Base-by-base conservation (phyloP, 768 basidiomycete genomes). In the Suillus subluteus region DNA sequence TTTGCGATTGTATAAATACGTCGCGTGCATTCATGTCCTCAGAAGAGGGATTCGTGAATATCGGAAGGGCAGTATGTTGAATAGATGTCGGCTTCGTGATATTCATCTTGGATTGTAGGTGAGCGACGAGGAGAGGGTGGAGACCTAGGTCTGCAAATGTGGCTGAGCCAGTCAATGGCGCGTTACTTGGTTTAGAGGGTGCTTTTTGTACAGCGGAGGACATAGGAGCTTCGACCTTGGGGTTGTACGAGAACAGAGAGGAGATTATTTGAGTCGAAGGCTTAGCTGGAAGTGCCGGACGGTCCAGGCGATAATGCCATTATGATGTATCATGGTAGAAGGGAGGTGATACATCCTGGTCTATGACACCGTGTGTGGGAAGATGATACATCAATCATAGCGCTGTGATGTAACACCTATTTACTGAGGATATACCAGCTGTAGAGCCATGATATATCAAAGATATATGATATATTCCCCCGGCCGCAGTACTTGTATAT, bases 1-100 rank as follows among this genome's bases (percentile, higher is more conserved):
- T 98, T 76, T 98, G 96, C 15, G 95, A 94, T 77, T 98, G 96
- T 65, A 98, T 93, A 77, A 98, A 96, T 16, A 92, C 86, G 77
- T 97, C 95, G 66, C 91, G 83, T 59, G 80, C 80, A 58, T 71
- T 68, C 67, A 78, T 79, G 68, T 76, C 80, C 35, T 78, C 70
- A 0, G 82, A 76, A 11, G 74, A 66, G 9, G 78, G 72, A 46
- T 75, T 79, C 4, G 92, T 84, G 52, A 98, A 83, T n/a, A 89
- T 77, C 7, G 87, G 83, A 15, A 91, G 79, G 12, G 84, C 84
- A 9, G 90, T 88, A 66, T 91, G 85, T 78, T 99, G 97, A 67
- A 98, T 95, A 12, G 92, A 89, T 0, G 97, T 99, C 5, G 97
- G 97, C 70, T 90, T 92, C 15, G 83, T 77, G 52, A 99, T 94